Evolutionary conservation across 2,329 filamentous ascomycete genomes (phyloP), one percentile per base, ranked within the genome.

Genomic region (Elsinoe necatrix): DNA sequence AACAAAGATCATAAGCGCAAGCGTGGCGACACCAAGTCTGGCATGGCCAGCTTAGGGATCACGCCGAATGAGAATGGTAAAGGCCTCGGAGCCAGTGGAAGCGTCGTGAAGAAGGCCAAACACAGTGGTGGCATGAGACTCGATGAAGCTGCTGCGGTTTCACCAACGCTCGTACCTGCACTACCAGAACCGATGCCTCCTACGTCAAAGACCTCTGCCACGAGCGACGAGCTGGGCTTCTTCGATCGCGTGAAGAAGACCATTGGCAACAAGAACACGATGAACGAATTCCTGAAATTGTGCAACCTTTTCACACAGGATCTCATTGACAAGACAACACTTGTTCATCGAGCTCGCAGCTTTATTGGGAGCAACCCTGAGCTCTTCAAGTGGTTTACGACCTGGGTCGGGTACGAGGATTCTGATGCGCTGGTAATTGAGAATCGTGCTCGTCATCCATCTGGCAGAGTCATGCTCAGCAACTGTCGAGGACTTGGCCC

Each of bases 161-260:
- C 92, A 61, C 91, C 93, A 0, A 95, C 89, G 0, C 75, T 98
- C 47, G 90, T 92, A 1, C 93, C 93, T 1, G 82, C 89, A 50
- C 82, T 95, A 63, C 93, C 93, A 1, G 87, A 92, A 67, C 91
- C 93, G 1, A 80, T 97, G 29, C 84, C 87, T 12, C 90, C 91
- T 0, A 84, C 83, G 0, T 81, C 84, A 0, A 82, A 84, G 1
- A 77, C 84, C 7, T 83, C 84, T n/a, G 87, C 89, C 1, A 87
- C 81, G 21, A 80, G 84, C 55, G 92, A 97, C 58, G 92, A 97
- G 67, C 79, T 97, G 54, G 84, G 84, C 1, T 97, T 97, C 73
- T 98, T 98, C 65, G 93, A 98, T 60, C 85, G 90, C 6, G 90
- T 93, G 16, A 97, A 96, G 79, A 98, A 98, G 72, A 92, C 86